phyloP scores from a whole-genome alignment of 805 yeast genomes.

The Saturnispora gosingensis region DNA sequence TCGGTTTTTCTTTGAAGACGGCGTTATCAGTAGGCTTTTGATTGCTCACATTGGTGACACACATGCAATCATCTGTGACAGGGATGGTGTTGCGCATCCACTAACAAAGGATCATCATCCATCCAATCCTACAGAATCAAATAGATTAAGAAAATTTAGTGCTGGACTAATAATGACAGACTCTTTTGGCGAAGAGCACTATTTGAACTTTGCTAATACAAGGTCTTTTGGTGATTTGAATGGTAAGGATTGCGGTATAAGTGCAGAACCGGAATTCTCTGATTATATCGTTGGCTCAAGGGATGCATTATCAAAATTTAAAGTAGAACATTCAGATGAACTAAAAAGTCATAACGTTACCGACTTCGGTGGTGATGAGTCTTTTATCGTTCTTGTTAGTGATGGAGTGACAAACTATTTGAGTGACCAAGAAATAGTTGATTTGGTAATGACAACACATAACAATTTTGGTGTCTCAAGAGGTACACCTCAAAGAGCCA shows the following conservation, averaged over 20 bases:
- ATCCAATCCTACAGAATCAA: slow-evolving; percentile 65
- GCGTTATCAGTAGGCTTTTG: slow-evolving; percentile 55
- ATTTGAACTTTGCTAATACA: slow-evolving; percentile 75
- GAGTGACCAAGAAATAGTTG: slow-evolving; percentile 87
- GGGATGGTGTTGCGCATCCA: slow-evolving; percentile 67
- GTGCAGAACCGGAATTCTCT: slow-evolving; percentile 85
- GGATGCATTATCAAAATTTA: slow-evolving; percentile 28
- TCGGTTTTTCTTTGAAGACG: slow-evolving; percentile 52
- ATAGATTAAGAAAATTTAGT: slow-evolving; percentile 56
- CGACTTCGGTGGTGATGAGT: slow-evolving; percentile 72
- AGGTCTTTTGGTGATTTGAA: slow-evolving; percentile 84
- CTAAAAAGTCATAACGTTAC: slow-evolving; percentile 18
- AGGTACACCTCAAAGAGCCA: slow-evolving; percentile 80
- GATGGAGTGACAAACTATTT: slow-evolving; percentile 83
- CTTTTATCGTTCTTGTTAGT: slow-evolving; percentile 70
- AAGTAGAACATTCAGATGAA: slow-evolving; percentile 16
- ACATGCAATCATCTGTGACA: slow-evolving; percentile 76
- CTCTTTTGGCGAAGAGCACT: slow-evolving; percentile 88
- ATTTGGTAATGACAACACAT: slow-evolving; percentile 63
- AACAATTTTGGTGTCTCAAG: slow-evolving; percentile 52
- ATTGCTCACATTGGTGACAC: slow-evolving; percentile 94
- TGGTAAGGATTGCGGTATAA: slow-evolving; percentile 75
- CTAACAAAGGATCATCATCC: slow-evolving; percentile 84
- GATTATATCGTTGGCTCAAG: slow-evolving; percentile 62
- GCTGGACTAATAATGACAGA: slow-evolving; percentile 67